These are phyloP conservation scores for Dactylellina sp. DNA, from an alignment of 2,329 filamentous ascomycete species.

Conservation along the genomic window DNA sequence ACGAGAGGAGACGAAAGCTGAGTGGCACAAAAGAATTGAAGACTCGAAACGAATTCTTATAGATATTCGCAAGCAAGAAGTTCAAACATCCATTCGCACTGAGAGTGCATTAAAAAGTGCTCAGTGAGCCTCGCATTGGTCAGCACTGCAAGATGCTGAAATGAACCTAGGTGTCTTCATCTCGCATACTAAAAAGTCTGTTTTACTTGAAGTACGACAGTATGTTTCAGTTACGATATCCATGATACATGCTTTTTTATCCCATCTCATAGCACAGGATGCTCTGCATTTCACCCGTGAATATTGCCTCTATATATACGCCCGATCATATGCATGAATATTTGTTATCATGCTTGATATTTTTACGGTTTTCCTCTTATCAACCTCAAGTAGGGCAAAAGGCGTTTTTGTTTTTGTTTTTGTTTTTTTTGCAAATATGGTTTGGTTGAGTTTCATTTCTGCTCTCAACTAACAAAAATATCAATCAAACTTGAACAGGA, in stretches of 20 bases:
- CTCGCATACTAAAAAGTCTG: constrained; percentile 3
- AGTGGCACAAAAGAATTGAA: constrained; percentile 59
- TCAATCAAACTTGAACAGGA: constrained; percentile 13
- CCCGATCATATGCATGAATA: constrained; percentile 14
- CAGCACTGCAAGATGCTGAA: constrained; percentile 27
- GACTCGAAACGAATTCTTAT: constrained; percentile 60
- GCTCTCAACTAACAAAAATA: constrained; percentile 25
- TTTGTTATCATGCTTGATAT: constrained; percentile 5
- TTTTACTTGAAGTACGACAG: constrained; percentile 20
- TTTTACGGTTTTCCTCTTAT: constrained; percentile 9
- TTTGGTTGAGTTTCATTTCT: constrained; percentile 10
- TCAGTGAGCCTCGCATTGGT: constrained; percentile 25
- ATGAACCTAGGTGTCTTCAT: constrained; percentile 29
- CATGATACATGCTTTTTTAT: constrained; percentile 26
- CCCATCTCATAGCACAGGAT: constrained; percentile 46
- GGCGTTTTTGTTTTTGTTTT: constrained; percentile 21
- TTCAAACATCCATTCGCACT: constrained; percentile 28
- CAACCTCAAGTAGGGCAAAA: constrained; percentile 5
- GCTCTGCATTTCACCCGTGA: constrained; percentile 47
- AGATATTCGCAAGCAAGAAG: constrained; percentile 57
- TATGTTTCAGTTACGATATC: constrained; percentile 5
- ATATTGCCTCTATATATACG: constrained; percentile 44
- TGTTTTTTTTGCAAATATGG: background rate
- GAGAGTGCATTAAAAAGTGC: constrained; percentile 15
- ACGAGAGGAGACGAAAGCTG: constrained; percentile 58